phyloP scores from a whole-genome alignment of 768 basidiomycete species.

The Lactarius deliciosus region DNA sequence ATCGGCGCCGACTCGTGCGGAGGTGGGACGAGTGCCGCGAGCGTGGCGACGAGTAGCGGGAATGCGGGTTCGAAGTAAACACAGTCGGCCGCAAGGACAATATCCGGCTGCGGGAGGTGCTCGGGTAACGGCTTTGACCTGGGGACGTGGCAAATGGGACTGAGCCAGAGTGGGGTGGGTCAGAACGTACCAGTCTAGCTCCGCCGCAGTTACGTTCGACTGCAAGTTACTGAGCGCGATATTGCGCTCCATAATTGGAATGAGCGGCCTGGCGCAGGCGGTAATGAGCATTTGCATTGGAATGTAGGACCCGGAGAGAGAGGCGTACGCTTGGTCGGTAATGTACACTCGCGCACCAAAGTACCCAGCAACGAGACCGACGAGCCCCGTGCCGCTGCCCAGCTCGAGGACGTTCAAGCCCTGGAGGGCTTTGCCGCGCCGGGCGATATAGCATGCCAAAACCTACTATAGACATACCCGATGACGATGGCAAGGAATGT shows the following conservation, averaged over 20 bases:
- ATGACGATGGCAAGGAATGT: not conserved
- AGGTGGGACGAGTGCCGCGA: slow-evolving; percentile 55
- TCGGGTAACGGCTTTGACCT: slow-evolving; percentile 67
- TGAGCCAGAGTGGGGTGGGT: not conserved
- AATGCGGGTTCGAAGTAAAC: slow-evolving; percentile 96
- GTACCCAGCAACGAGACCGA: slow-evolving; percentile 78
- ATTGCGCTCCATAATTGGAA: slow-evolving; percentile 78
- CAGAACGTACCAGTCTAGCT: slow-evolving; percentile 77
- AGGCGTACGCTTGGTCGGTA: slow-evolving; percentile 87
- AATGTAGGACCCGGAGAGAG: not conserved
- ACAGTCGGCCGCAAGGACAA: slow-evolving; percentile 90
- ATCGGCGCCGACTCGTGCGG: slow-evolving; percentile 27
- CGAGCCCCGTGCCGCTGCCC: slow-evolving; percentile 89
- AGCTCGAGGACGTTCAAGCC: slow-evolving; percentile 73
- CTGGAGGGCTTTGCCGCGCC: slow-evolving; percentile 51
- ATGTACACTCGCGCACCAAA: slow-evolving; percentile 69
- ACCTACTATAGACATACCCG: slow-evolving; percentile 49
- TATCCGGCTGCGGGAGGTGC: slow-evolving; percentile 49
- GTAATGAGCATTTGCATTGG: slow-evolving; percentile 46
- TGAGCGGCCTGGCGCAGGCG: slow-evolving; percentile 53
- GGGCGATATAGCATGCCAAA: slow-evolving; percentile 70
- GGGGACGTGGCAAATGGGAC: not conserved
- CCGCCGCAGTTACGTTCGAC: slow-evolving; percentile 53
- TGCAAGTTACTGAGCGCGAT: slow-evolving; percentile 62
- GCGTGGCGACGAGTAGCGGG: slow-evolving; percentile 78